These are phyloP conservation scores for Lodderomyces pseudojiufengensis DNA, from an alignment of 1,139 yeast species.

Conservation along the genomic window DNA sequence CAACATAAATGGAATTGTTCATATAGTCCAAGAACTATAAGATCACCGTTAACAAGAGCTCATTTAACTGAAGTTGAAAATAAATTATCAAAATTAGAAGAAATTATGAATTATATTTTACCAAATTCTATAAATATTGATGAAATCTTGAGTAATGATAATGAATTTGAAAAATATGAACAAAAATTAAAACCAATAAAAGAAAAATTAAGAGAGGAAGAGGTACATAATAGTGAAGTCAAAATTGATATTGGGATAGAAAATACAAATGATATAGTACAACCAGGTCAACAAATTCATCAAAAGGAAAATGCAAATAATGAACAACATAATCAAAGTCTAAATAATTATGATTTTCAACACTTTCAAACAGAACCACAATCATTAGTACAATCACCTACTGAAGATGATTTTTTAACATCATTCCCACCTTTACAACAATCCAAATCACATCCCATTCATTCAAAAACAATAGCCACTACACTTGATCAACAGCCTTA, in stretches of 20 bases:
- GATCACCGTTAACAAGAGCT: constrained; percentile 81
- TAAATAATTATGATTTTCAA: background rate
- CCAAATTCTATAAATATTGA: constrained; percentile 20
- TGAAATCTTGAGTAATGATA: constrained; percentile 24
- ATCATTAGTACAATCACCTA: constrained; percentile 7
- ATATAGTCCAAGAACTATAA: constrained; percentile 71
- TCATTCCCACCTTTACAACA: constrained; percentile 11
- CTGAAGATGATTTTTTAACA: constrained; percentile 3
- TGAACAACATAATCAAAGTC: constrained; percentile 2
- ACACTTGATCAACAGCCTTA: background rate
- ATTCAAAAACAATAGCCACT: constrained; percentile 1
- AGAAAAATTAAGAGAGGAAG: constrained; percentile 6
- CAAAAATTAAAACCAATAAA: constrained; percentile 17
- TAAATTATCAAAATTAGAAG: constrained; percentile 54
- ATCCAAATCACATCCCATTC: constrained; percentile 11
- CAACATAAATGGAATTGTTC: constrained; percentile 72
- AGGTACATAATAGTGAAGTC: background rate
- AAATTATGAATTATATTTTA: constrained; percentile 41
- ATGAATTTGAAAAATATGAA: constrained; percentile 20
- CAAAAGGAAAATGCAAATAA: background rate
- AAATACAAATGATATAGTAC: too few relatives aligned
- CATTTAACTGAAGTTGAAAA: constrained; percentile 75
- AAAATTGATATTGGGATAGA: too few relatives aligned
- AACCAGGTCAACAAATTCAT: background rate
- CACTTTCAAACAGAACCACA: constrained; percentile 6